Percentiles rank a stretch among this genome's conserved stretches.
Evolutionary conservation across 2,329 filamentous ascomycete genomes (phyloP).

Genomic region (Nemania diffusa): DNA sequence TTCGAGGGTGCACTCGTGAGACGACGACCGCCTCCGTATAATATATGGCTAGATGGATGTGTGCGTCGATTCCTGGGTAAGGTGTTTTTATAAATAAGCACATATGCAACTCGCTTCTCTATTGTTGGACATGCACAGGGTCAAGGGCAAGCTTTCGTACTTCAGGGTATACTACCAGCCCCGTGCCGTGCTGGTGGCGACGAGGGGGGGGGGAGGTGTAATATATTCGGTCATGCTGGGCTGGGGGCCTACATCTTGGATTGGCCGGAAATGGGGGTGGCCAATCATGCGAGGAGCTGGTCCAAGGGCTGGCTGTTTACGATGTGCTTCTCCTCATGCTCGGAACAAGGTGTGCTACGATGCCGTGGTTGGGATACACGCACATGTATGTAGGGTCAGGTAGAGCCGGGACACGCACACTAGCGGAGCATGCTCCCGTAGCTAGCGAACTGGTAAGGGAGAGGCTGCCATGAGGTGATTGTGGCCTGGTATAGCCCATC

Average conservation of each 20-base stretch:
- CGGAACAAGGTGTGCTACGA: conserved; percentile 35
- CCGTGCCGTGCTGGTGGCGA: conserved; percentile 12
- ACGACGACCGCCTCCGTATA: background rate
- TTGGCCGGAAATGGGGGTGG: conserved; percentile 1
- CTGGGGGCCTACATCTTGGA: conserved; percentile 32
- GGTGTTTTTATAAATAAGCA: conserved; percentile 16
- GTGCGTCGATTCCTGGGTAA: conserved; percentile 3
- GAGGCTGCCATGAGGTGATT: conserved; percentile 16
- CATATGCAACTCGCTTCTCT: background rate
- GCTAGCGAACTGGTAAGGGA: conserved; percentile 28
- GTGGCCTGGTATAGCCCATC: background rate
- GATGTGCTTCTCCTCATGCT: conserved; percentile 35
- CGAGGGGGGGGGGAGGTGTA: conserved; percentile 9
- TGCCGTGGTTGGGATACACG: conserved; percentile 22
- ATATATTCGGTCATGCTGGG: conserved; percentile 35
- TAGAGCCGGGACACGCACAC: conserved; percentile 35
- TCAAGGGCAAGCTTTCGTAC: background rate
- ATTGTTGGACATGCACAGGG: conserved; percentile 5
- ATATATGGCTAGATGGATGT: background rate
- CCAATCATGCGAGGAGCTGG: conserved; percentile 24
- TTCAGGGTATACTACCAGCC: conserved; percentile 5
- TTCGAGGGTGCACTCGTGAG: background rate
- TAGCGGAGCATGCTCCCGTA: conserved; percentile 36
- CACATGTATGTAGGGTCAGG: conserved; percentile 13
- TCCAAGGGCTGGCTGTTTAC: conserved; percentile 23